Evolutionary conservation across 768 basidiomycete species (phyloP).

Genomic region (Trametes gibbosa): DNA sequence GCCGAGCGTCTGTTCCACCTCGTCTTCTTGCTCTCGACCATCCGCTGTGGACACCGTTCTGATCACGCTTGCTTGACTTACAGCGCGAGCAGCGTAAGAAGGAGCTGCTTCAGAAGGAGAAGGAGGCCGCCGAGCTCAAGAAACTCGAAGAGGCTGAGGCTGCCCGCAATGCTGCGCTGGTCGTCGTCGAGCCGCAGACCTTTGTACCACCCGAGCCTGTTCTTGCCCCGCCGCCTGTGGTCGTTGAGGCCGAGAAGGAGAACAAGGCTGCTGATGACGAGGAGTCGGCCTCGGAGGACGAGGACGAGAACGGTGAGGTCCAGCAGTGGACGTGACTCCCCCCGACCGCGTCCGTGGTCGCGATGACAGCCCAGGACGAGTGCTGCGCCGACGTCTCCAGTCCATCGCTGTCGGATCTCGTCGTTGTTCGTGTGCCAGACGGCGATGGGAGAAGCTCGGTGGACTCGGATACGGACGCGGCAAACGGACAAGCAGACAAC

Average conservation of each 20-base stretch:
- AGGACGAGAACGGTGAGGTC: constrained; percentile 27
- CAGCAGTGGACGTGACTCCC: constrained; percentile 20
- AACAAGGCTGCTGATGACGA: constrained; percentile 34
- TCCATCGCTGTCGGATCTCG: not conserved
- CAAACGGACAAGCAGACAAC: not conserved
- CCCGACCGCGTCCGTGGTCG: not conserved
- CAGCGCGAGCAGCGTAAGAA: constrained; percentile 46
- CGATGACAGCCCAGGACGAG: not conserved
- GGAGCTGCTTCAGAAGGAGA: constrained; percentile 46
- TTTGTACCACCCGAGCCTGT: not conserved
- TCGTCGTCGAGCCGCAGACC: not conserved
- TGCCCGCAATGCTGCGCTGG: constrained; percentile 23
- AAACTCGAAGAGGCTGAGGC: constrained; percentile 61
- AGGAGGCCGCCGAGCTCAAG: constrained; percentile 60
- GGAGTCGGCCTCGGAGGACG: constrained; percentile 34
- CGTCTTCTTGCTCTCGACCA: constrained; percentile 2
- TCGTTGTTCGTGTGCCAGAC: not conserved
- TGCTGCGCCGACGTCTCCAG: not conserved
- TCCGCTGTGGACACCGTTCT: not conserved
- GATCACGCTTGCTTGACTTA: constrained; percentile 11
- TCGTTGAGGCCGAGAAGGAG: constrained; percentile 22
- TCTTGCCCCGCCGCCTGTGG: not conserved
- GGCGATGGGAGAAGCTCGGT: not conserved
- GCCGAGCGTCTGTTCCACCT: constrained; percentile 1
- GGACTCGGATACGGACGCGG: not conserved